Evolutionary conservation across 768 basidiomycete species (phyloP).

Genomic region (Macrolepiota fuliginosa): DNA sequence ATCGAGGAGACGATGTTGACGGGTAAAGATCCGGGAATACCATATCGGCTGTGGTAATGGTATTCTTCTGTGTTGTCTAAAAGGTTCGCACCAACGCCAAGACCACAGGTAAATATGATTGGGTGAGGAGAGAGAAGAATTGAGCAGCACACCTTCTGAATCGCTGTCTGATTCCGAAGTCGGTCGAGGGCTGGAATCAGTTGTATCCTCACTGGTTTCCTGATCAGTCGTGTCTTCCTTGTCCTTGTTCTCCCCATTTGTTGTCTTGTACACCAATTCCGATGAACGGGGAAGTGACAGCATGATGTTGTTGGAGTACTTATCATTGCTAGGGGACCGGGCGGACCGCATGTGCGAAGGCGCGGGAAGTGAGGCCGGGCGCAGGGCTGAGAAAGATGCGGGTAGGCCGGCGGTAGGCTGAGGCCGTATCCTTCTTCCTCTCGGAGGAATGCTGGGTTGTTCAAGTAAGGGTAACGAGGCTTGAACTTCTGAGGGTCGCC

Average conservation of each 20-base stretch:
- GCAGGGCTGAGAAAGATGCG: slow-evolving; percentile 55
- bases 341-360: slow-evolving; percentile 56
- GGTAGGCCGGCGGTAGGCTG: slow-evolving; percentile 42
- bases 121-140: neutral
- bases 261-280: slow-evolving; percentile 3
- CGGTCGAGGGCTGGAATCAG: slow-evolving; percentile 14
- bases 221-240: slow-evolving; percentile 15
- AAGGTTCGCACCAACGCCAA: neutral
- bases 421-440: slow-evolving; percentile 27
- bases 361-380: slow-evolving; percentile 67
- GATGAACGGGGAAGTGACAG: slow-evolving; percentile 27
- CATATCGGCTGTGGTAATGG: slow-evolving; percentile 17
- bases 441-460: slow-evolving; percentile 31
- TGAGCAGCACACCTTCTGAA: slow-evolving; percentile 4
- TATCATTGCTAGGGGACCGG: slow-evolving; percentile 35
- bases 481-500: slow-evolving; percentile 28
- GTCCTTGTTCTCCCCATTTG: slow-evolving; percentile 1
- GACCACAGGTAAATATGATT: neutral
- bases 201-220: slow-evolving; percentile 12
- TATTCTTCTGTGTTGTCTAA: slow-evolving; percentile 1
- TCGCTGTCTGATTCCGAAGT: slow-evolving; percentile 11
- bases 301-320: slow-evolving; percentile 32
- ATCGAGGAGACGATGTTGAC: slow-evolving; percentile 49
- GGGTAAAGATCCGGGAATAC: slow-evolving; percentile 58
- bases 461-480: slow-evolving; percentile 42